Conservation (phyloP, 352 stramenopile species). For the Phytophthora ohioensis region DNA sequence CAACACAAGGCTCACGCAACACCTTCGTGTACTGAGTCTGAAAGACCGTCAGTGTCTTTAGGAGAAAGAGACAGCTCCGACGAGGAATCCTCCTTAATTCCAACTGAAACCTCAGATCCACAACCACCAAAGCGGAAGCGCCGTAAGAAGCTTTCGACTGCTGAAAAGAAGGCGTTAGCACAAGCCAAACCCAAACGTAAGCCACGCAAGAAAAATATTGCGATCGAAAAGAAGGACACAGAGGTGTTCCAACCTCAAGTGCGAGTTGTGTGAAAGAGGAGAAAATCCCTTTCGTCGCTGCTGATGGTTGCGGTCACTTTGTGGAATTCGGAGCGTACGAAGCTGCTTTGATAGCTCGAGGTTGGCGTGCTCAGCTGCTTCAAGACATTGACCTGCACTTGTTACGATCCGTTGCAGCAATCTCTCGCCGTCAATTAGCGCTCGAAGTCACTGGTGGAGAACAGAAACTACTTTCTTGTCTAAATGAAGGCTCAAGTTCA, state of each 20-base stretch:
- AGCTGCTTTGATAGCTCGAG: slow-evolving; percentile 26
- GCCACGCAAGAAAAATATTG: no score
- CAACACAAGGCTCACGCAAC: not conserved
- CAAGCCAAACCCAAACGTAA: no score
- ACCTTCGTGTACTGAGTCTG: not conserved
- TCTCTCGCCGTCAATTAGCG: slow-evolving; percentile 17
- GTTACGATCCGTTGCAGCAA: slow-evolving; percentile 28
- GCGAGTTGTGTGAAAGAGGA: slow-evolving; percentile 11
- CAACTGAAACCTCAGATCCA: not conserved
- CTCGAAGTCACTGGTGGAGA: slow-evolving; percentile 9
- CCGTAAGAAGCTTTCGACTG: slow-evolving; percentile 24
- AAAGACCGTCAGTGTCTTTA: not conserved
- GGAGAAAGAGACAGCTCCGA: not conserved
- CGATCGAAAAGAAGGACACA: not conserved
- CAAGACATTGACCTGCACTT: slow-evolving; percentile 37
- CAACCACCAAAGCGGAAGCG: slow-evolving; percentile 26
- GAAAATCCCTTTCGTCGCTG: slow-evolving; percentile 22
- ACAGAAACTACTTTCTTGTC: not conserved
- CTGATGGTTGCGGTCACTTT: slow-evolving; percentile 18
- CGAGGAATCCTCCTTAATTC: not conserved
- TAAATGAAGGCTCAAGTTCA: not conserved
- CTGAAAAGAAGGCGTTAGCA: slow-evolving; percentile 6
- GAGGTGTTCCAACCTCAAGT: not conserved
- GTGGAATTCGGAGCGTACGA: slow-evolving; percentile 31
- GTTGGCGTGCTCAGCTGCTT: slow-evolving; percentile 33